These are phyloP conservation scores for Quercus lobata DNA, from an alignment of 331 rosid species.

Conservation along the genomic window DNA sequence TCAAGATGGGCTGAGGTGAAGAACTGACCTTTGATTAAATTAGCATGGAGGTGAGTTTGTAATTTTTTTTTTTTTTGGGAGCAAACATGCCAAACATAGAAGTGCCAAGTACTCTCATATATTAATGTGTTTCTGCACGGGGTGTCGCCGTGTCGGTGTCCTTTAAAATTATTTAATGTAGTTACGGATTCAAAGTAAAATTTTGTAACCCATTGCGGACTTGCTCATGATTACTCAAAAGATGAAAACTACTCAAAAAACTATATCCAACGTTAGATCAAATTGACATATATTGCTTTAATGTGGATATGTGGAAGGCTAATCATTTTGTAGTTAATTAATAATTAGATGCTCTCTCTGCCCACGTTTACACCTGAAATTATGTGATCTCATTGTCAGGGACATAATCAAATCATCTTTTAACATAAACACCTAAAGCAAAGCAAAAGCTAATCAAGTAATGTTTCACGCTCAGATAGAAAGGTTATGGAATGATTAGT, in stretches of 20 bases:
- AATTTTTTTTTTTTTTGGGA: too few relatives aligned
- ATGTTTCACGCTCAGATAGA: constrained; percentile 32
- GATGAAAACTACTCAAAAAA: neutral
- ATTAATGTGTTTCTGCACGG: constrained; percentile 35
- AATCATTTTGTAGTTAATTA: neutral
- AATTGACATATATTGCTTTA: constrained; percentile 19
- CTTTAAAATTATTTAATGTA: constrained; percentile 19
- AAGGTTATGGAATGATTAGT: constrained; percentile 40
- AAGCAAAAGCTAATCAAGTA: neutral
- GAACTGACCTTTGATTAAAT: constrained; percentile 43
- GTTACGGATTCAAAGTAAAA: constrained; percentile 9
- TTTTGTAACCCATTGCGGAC: constrained; percentile 34
- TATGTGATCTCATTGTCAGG: too few relatives aligned
- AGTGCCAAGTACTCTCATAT: constrained; percentile 14
- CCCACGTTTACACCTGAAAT: constrained; percentile 3
- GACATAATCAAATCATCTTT: too few relatives aligned
- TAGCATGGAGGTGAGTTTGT: constrained; percentile 15
- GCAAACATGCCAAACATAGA: constrained; percentile 9
- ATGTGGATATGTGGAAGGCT: constrained; percentile 23
- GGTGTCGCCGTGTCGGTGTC: neutral
- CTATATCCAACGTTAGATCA: constrained; percentile 2
- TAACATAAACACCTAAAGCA: neutral
- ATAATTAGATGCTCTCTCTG: neutral
- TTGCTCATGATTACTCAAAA: constrained; percentile 26
- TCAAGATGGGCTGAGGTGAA: constrained; percentile 46